These are phyloP conservation scores for Wickerhamomyces alni DNA, from an alignment of 805 yeast species.

Conservation along the genomic window DNA sequence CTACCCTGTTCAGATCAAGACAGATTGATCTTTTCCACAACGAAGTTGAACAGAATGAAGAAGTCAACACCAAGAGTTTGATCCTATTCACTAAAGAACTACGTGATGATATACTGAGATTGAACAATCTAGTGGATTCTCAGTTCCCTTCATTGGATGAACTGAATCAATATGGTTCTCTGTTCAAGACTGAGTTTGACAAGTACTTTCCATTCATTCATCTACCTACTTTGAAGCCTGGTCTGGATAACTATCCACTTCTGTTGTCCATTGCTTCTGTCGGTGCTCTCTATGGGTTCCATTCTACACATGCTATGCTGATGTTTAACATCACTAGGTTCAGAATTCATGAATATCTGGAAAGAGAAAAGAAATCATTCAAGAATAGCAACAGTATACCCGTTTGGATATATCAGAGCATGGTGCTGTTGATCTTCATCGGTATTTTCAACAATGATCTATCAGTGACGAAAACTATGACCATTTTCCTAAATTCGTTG, in stretches of 20 bases:
- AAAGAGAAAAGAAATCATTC: constrained; percentile 27
- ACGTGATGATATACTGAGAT: constrained; percentile 45
- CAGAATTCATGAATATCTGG: constrained; percentile 62
- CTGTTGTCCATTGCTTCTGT: constrained; percentile 77
- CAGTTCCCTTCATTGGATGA: constrained; percentile 76
- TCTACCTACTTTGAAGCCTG: constrained; percentile 50
- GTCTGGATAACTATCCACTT: constrained; percentile 54
- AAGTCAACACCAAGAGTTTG: constrained; percentile 11
- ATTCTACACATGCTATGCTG: constrained; percentile 67
- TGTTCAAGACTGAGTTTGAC: constrained; percentile 74
- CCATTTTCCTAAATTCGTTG: constrained; percentile 75
- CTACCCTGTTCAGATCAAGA: constrained; percentile 56
- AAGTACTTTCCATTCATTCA: constrained; percentile 83
- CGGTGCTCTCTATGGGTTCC: constrained; percentile 84
- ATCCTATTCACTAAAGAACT: constrained; percentile 44
- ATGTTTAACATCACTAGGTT: constrained; percentile 62
- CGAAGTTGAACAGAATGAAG: constrained; percentile 20
- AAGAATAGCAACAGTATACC: constrained; percentile 55
- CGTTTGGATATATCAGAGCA: constrained; percentile 80
- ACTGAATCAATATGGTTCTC: constrained; percentile 66
- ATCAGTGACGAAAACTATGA: constrained; percentile 69
- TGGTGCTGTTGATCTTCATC: constrained; percentile 73
- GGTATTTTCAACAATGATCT: constrained; percentile 70
- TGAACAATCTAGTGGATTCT: constrained; percentile 46
- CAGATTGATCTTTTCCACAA: constrained; percentile 62